phyloP scores from a whole-genome alignment of 1,284 basidiomycete genomes.

The Coniferiporia sulphurascens region DNA sequence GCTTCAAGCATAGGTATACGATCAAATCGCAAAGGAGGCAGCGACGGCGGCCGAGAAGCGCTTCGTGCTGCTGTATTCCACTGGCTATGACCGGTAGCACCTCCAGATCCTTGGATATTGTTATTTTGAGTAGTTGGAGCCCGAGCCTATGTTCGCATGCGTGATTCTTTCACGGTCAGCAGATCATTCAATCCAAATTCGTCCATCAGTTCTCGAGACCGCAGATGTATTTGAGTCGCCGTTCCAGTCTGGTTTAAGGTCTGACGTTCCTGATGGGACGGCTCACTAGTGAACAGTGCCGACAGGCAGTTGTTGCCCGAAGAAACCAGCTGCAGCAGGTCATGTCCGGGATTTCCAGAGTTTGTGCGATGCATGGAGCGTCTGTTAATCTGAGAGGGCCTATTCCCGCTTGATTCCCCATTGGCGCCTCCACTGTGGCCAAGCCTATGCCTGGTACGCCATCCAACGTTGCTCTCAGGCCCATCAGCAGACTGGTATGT shows the following conservation, averaged over 20 bases:
- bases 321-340: constrained; percentile 3
- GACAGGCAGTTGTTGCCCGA: neutral
- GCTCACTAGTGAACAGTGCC: neutral
- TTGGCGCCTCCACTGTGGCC: neutral
- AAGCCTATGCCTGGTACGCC: neutral
- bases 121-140: no score
- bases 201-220: neutral
- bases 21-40: constrained; percentile 11
- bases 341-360: neutral
- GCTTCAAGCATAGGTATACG: neutral
- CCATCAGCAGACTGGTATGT: neutral
- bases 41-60: constrained; percentile 9
- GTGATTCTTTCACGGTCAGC: constrained; percentile 1
- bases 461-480: neutral
- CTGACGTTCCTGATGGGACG: neutral
- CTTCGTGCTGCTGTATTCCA: neutral
- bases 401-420: neutral
- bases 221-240: neutral
- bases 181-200: neutral
- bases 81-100: neutral
- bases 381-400: neutral
- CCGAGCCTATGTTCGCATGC: neutral
- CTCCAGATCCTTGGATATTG: neutral
- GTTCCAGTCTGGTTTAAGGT: neutral
- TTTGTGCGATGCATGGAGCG: neutral